Base-by-base conservation (phyloP, 441 rosid species). In the Eutrema salsugineum region DNA sequence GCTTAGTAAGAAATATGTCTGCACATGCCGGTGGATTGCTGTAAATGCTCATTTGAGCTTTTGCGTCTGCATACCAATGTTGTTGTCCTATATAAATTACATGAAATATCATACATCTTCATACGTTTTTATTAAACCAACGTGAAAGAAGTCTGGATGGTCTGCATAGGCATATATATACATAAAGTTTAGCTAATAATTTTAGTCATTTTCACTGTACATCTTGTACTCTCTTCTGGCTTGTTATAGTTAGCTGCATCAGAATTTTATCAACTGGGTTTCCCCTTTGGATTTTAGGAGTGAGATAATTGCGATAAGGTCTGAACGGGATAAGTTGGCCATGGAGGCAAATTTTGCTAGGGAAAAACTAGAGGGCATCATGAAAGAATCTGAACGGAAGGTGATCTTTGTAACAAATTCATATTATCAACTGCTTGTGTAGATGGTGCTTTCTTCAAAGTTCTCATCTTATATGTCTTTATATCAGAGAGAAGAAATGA, bases 331-430 rank as follows among this genome's bases (percentile, higher is more conserved):
- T 76, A 96, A 86, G 83, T 70, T 90, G 77, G 86, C 86, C 44
- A 67, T 91, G 61, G 94, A 93, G 78, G 84, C 91, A 19, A 86
- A 80, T 66, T 91, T 91, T 82, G 83, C 91, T 1, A 84, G 84
- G 72, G 99, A 91, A 61, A 89, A 89, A 70, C 90, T 88, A 48
- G 94, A 88, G 24, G 75, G 87, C 76, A 83, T 83, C 66, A 75
- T 81, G 91, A 88, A 88, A 83, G 96, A 90, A 76, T 85, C 83
- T 66, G 97, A 88, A 55, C 95, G 73, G 67, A 93, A 88, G 94
- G 99, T 96, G 68, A 78, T 67, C 15, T 58, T 57, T 55, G 36
- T 51, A 39, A 36, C 16, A 30, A 64, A 28, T 66, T 27, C 12
- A n/a, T 55, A 43, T 38, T 40, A 38, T 61, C 57, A 66, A 50